phyloP scores from a whole-genome alignment of 106 monocot genomes.

The Allium sativum region DNA sequence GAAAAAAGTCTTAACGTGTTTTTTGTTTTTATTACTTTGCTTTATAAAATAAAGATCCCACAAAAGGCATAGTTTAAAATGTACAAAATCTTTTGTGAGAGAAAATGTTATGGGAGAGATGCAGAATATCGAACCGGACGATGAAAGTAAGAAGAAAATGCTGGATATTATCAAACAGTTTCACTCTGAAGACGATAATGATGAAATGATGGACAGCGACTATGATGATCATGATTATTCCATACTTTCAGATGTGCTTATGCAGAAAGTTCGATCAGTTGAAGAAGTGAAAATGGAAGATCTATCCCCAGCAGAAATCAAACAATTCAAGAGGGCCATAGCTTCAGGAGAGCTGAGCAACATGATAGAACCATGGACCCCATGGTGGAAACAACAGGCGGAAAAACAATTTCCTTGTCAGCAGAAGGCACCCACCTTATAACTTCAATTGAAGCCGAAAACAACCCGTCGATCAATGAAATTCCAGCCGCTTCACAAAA shows the following conservation, averaged over 20 bases:
- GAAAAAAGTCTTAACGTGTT: too few species aligned
- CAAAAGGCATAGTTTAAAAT: slow-evolving; percentile 70
- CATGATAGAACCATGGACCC: slow-evolving; percentile 86
- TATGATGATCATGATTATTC: slow-evolving; percentile 33
- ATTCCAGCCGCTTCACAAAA: slow-evolving; percentile 66
- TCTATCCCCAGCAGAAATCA: slow-evolving; percentile 59
- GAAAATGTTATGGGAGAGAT: slow-evolving; percentile 90
- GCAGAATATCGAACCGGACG: slow-evolving; percentile 52
- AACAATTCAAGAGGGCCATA: slow-evolving; percentile 53
- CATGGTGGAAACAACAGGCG: slow-evolving; percentile 81
- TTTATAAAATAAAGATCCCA: too few species aligned
- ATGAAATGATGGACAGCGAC: slow-evolving; percentile 24
- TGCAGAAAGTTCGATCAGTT: too few species aligned
- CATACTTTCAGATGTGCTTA: too few species aligned
- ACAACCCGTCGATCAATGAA: slow-evolving; percentile 20
- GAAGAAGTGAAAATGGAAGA: slow-evolving; percentile 55
- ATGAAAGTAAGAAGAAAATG: slow-evolving; percentile 73
- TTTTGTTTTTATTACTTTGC: too few species aligned
- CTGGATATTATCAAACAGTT: slow-evolving; percentile 79
- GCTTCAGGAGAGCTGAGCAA: slow-evolving; percentile 82
- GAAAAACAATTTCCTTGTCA: slow-evolving; percentile 44
- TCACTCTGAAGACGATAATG: slow-evolving; percentile 65
- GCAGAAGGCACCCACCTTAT: slow-evolving; percentile 61
- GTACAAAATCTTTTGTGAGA: slow-evolving; percentile 94
- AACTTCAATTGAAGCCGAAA: slow-evolving; percentile 21